Conservation (phyloP, 768 basidiomycete genomes). For the Hygrophoropsis aurantiaca region DNA sequence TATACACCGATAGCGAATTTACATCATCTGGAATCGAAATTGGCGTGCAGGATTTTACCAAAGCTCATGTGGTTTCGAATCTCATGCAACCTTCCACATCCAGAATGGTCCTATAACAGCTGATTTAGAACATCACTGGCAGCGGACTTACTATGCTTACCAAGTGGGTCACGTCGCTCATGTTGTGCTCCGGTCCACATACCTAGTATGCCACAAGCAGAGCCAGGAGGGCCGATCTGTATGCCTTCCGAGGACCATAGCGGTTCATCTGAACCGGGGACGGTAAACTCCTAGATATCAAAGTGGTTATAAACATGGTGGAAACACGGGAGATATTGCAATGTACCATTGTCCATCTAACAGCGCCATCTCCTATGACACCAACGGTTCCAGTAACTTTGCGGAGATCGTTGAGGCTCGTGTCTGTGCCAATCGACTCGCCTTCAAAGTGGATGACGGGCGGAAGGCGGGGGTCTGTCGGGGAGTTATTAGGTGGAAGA, state of each 20-base stretch:
- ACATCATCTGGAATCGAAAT: too few relatives aligned
- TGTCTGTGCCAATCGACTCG: slow-evolving; percentile 39
- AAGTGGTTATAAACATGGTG: too few relatives aligned
- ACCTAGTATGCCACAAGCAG: slow-evolving; percentile 52
- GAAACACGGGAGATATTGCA: too few relatives aligned
- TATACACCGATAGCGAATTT: too few relatives aligned
- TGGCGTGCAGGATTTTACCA: too few relatives aligned
- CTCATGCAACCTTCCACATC: slow-evolving; percentile 42
- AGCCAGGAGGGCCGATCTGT: slow-evolving; percentile 55
- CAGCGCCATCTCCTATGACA: slow-evolving; percentile 47
- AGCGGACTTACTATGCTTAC: slow-evolving; percentile 25
- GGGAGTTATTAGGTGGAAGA: slow-evolving; percentile 20
- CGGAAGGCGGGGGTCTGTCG: slow-evolving; percentile 27
- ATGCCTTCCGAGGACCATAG: slow-evolving; percentile 59
- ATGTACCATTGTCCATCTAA: slow-evolving; percentile 53
- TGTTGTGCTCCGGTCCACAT: slow-evolving; percentile 56
- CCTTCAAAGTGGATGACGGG: slow-evolving; percentile 55
- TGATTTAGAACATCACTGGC: not conserved
- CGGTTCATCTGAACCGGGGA: slow-evolving; percentile 28
- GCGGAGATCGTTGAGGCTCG: slow-evolving; percentile 30
- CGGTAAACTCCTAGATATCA: slow-evolving; percentile 27
- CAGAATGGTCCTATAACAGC: slow-evolving; percentile 38
- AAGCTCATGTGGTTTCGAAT: too few relatives aligned
- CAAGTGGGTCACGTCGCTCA: slow-evolving; percentile 42
- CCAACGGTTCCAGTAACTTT: slow-evolving; percentile 43